These are phyloP conservation scores for Silene conica DNA, from an alignment of 148 eudicot species.

Conservation along the genomic window DNA sequence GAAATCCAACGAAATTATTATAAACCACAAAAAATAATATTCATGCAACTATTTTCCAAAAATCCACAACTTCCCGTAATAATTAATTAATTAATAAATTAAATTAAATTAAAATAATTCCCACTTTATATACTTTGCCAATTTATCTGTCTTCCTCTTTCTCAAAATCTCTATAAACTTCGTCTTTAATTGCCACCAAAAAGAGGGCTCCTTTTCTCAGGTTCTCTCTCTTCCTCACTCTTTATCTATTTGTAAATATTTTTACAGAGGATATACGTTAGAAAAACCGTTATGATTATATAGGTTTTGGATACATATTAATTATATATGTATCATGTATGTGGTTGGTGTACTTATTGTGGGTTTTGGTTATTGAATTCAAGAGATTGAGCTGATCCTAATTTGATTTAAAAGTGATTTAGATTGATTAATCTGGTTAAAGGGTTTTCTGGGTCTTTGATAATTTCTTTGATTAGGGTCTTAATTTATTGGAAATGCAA, in stretches of 20 bases:
- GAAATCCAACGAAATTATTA: background rate
- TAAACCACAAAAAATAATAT: slow-evolving; percentile 32
- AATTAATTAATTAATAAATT: background rate
- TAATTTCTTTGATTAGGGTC: slow-evolving; percentile 11
- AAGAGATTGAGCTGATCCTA: slow-evolving; percentile 16
- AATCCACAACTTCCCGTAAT: background rate
- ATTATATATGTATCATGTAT: no score
- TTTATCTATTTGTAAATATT: slow-evolving; percentile 21
- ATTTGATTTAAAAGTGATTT: slow-evolving; percentile 8
- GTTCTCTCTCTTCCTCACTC: slow-evolving; percentile 19
- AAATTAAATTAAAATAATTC: slow-evolving; percentile 12
- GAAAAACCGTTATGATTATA: background rate
- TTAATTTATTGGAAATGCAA: slow-evolving; percentile 9
- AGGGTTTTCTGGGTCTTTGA: slow-evolving; percentile 26
- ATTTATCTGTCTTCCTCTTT: slow-evolving; percentile 14
- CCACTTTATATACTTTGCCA: slow-evolving; percentile 17
- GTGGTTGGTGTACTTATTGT: background rate
- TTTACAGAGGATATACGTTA: background rate
- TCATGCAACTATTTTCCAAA: slow-evolving; percentile 3
- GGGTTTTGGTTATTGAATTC: slow-evolving; percentile 12
- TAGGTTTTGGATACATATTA: background rate
- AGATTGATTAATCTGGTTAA: slow-evolving; percentile 11
- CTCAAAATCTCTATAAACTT: slow-evolving; percentile 22
- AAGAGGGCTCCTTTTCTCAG: slow-evolving; percentile 8
- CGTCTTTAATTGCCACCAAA: background rate